phyloP scores from a whole-genome alignment of 2,329 filamentous ascomycete species.

The Zelopaecilomyces penicillatus region DNA sequence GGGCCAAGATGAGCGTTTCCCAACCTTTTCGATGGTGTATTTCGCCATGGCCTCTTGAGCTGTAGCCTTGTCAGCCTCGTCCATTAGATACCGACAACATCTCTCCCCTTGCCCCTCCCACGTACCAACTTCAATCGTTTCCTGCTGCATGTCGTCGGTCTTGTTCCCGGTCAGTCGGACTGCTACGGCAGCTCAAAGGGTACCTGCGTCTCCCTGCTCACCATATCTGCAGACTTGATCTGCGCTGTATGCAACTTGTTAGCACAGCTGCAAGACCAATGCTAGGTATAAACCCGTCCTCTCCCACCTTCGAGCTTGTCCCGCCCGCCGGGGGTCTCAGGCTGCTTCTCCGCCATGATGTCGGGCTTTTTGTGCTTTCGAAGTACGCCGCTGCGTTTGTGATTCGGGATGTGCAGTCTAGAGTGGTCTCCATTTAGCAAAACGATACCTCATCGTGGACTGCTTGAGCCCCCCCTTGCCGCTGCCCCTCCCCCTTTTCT shows the following conservation, averaged over 20 bases:
- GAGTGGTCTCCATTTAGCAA: too few species aligned
- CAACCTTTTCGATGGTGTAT: conserved; percentile 54
- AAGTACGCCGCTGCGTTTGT: too few species aligned
- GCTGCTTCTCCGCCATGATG: conserved; percentile 32
- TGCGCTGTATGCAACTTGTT: conserved; percentile 53
- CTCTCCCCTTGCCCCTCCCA: conserved; percentile 12
- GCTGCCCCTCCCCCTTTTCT: too few species aligned
- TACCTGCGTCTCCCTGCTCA: conserved; percentile 31
- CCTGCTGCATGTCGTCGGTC: conserved; percentile 96
- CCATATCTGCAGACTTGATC: conserved; percentile 98
- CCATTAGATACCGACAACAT: background rate
- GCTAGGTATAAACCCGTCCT: too few species aligned
- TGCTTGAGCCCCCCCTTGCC: too few species aligned
- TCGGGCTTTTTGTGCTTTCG: background rate
- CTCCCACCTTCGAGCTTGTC: conserved; percentile 68
- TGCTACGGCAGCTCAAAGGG: background rate
- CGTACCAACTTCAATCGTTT: conserved; percentile 92
- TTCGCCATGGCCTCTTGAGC: conserved; percentile 57
- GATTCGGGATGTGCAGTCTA: background rate
- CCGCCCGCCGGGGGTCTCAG: conserved; percentile 43
- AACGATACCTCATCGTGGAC: too few species aligned
- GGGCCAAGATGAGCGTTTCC: conserved; percentile 1
- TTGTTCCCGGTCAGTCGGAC: conserved; percentile 33
- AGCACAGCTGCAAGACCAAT: conserved; percentile 2
- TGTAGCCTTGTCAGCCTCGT: conserved; percentile 24